A percentile compares a stretch with the other conserved stretches of the same genome.
These are phyloP conservation scores for Saccharomycopsis javanensis DNA, from an alignment of 805 yeast genomes.

Conservation along the genomic window DNA sequence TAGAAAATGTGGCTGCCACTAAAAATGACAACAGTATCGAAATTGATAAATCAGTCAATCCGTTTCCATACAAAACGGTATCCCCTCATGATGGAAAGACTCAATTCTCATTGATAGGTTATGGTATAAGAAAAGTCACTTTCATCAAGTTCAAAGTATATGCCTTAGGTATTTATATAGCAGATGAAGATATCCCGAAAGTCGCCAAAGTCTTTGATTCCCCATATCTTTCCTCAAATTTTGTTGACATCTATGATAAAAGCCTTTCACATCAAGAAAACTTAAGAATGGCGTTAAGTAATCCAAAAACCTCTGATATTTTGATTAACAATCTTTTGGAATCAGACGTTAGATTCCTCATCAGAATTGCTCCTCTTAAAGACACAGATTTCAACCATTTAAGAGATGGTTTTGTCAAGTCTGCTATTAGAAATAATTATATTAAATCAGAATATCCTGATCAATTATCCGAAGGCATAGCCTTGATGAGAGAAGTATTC, in stretches of 20 bases:
- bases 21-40: slow-evolving; percentile 25
- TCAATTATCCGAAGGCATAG: slow-evolving; percentile 12
- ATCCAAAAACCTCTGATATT: slow-evolving; percentile 41
- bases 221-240: slow-evolving; percentile 29
- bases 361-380: slow-evolving; percentile 77
- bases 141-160: slow-evolving; percentile 77
- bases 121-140: slow-evolving; percentile 78
- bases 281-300: slow-evolving; percentile 36
- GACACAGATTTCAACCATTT: slow-evolving; percentile 87
- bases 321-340: slow-evolving; percentile 50
- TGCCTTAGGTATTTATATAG: slow-evolving; percentile 74
- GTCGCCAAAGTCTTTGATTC: slow-evolving; percentile 36
- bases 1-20: too few species aligned
- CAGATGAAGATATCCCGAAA: slow-evolving; percentile 42
- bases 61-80: slow-evolving; percentile 33
- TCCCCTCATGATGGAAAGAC: slow-evolving; percentile 20
- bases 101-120: slow-evolving; percentile 54
- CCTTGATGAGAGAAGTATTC: slow-evolving; percentile 16
- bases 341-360: slow-evolving; percentile 50
- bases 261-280: slow-evolving; percentile 29
- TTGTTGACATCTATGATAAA: slow-evolving; percentile 29
- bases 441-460: slow-evolving; percentile 12
- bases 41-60: slow-evolving; percentile 42
- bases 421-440: slow-evolving; percentile 26
- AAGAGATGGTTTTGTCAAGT: slow-evolving; percentile 79